Conservation (phyloP, 1,139 yeast genomes). For the Saccharomyces hybrid region DNA sequence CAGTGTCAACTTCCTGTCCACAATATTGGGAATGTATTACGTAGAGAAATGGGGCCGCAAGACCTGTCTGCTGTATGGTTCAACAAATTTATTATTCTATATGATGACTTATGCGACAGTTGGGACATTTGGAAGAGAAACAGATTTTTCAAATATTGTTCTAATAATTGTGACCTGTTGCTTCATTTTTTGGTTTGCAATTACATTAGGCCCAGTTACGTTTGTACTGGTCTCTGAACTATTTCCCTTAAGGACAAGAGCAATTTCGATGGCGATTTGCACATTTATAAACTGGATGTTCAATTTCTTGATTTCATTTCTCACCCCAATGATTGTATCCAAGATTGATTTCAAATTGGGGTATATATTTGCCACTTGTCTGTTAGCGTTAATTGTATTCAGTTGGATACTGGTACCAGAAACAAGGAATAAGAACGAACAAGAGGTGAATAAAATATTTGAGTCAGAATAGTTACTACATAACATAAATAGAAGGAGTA, state of each 20-base stretch:
- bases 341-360: constrained; percentile 53
- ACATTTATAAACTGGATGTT: constrained; percentile 67
- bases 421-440: constrained; percentile 62
- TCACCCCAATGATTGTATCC: constrained; percentile 57
- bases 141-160: constrained; percentile 49
- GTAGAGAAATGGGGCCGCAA: constrained; percentile 69
- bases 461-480: constrained; percentile 22
- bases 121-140: constrained; percentile 43
- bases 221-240: constrained; percentile 69
- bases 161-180: constrained; percentile 71
- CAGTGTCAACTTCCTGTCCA: constrained; percentile 66
- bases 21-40: constrained; percentile 58
- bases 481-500: constrained; percentile 35
- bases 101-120: constrained; percentile 57
- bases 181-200: constrained; percentile 69
- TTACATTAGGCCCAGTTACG: constrained; percentile 81
- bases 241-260: constrained; percentile 66
- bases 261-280: constrained; percentile 70
- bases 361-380: constrained; percentile 62
- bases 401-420: constrained; percentile 59
- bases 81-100: constrained; percentile 52
- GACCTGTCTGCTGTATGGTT: constrained; percentile 51
- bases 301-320: constrained; percentile 66
- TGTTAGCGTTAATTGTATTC: constrained; percentile 47
- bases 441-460: constrained; percentile 43